Base-by-base conservation (phyloP, 1,139 yeast species). In the Geotrichum klebahnii region DNA sequence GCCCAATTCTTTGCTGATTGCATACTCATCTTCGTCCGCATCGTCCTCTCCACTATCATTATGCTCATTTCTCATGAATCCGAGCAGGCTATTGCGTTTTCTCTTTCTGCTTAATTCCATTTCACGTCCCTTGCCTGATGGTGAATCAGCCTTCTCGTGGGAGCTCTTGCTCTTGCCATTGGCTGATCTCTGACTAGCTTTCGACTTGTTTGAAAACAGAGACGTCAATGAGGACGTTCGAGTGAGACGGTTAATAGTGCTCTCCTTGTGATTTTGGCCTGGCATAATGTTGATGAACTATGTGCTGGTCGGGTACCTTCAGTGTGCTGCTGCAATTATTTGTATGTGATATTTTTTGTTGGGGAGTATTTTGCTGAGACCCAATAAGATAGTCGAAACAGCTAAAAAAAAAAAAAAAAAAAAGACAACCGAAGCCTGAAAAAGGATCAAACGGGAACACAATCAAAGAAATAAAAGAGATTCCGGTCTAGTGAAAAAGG, bases 171-270 rank as follows among this genome's bases (percentile, higher is more conserved):
- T 10, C 22, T 5, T 26, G n/a, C 44, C 44, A 33, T 32, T 34
- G 37, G 46, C 31, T 8, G 36, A 19, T n/a, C 16, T 19, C 12
- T 33, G 19, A 16, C 29, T 41, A n/a, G 35, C 26, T 4, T 12
- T 12, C 2, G 40, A 33, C 24, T 40, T 46, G 16, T 40, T 46
- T 12, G 49, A 45, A 23, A 46, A 46, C 40, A 46, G 35, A 12
- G 50, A 46, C 16, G 41, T 33, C 17, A 46, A 31, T 14, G 50
- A 46, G 4, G 45, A 34, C 14, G 45, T 40, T 40, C 45, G 32
- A 4, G 44, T 29, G 26, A 45, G 49, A 12, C 37, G 17, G n/a
- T 40, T 40, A 17, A 40, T 40, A 3, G 44, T 16, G 26, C 31
- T 20, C n/a, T 8, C 12, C 35, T 40, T 40, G n/a, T 28, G 10